Evolutionary conservation across 2,329 filamentous ascomycete species (phyloP), one percentile per base, ranked within the genome.

Genomic region (Diatrype stigma): DNA sequence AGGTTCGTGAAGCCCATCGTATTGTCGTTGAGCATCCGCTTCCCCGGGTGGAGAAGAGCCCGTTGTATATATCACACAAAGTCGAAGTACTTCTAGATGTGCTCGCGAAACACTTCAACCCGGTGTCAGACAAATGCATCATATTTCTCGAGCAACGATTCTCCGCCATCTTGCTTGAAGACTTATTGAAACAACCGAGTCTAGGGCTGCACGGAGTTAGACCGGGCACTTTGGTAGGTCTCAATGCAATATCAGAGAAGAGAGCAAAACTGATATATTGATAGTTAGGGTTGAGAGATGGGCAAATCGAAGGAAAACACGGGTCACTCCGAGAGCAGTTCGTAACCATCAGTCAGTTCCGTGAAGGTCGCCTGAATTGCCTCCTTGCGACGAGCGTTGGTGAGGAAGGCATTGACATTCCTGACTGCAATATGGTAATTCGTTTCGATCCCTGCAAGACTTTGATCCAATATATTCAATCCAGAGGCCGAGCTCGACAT

Each of bases 391-490:
- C 84, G 0, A 84, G 83, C 0, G 80, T 87, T 2, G 84, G 80
- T 0, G 84, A 87, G 60, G 84, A 87, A 63, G 84, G 84, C 0
- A 76, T 87, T 12, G 84, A 87, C 58, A 80, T 87, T 45, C 84
- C 84, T 0, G 81, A 85, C 50, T 87, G 84, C 65, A 86, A 87
- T 56, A 65, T 86, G 1, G 74, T 87, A 28, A 75, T 88, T 52
- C 72, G 92, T 2, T 99, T 96, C 62, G 90, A 97, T 64, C 79
- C 96, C 2, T 96, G 91, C 69, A 78, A 80, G 11, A 96, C 93
- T 0, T 84, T 96, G 68, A 97, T 97, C 48, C 89, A 96, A 63
- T 97, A 96, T 64, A 85, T 97, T 19, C 94, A 99, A 67, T 96
- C 92, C 14, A 82, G 90, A 55, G 94, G 94, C 0, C 82, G 94